Base-by-base conservation (phyloP, 1,284 basidiomycete species). In the Apiotrichum mycotoxinovorans region DNA sequence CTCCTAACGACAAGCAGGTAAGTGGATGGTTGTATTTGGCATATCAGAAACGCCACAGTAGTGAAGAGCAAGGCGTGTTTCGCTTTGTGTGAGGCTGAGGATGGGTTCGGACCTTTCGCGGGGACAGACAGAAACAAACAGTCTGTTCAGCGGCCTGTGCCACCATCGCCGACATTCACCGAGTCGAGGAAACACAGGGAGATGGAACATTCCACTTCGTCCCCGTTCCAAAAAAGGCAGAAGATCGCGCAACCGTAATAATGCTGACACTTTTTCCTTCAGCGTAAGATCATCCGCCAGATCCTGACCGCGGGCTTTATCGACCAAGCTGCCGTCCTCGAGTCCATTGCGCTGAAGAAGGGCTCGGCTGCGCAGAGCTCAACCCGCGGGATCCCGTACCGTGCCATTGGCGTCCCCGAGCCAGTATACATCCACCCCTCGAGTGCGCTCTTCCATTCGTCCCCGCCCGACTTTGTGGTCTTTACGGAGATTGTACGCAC, bases 351-450 rank as follows among this genome's bases (percentile, higher is more conserved):
- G 12, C 81, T 85, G 43, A 83, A 83, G 60, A 61, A 64, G 51
- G 61, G 62, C 11, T 79, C 81, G n/a, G 63, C 68, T 1, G 86
- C 90, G 65, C 88, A 84, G 74, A 81, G 86, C 9, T 89, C 86
- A 18, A 84, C 87, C 0, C 86, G 86, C 59, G 87, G 87, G 17
- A 84, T 98, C 10, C 80, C 92, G 0, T 99, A 98, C 75, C 84
- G 83, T 57, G 89, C 92, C 0, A 74, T 94, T 46, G 89, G 89
- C 4, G 82, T 97, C 35, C 67, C 80, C 18, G 91, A 94, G 66
- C 91, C 96, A 65, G 89, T 94, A 1, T 99, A 85, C 76, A 87
- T 99, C 58, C 95, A 99, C 73, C 91, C 91, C 0, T 88, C 88
- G 1, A 95, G 91, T 15, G 81, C 88, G 14, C 78, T 97, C 22